phyloP scores from a whole-genome alignment of 139 green algal species.

The Picochlorum sp. region DNA sequence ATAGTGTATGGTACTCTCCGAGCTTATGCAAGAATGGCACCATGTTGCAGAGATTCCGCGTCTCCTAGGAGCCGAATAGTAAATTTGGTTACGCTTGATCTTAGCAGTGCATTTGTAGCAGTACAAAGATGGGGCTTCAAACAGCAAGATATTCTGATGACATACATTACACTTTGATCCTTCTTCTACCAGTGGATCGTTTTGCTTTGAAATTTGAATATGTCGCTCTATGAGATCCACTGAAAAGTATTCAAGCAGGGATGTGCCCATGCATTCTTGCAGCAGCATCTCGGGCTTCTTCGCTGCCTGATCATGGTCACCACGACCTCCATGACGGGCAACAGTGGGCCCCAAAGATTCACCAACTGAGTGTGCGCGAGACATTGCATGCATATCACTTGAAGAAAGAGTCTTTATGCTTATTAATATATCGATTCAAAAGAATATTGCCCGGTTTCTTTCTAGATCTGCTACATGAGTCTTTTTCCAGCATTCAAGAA shows the following conservation, averaged over 20 bases:
- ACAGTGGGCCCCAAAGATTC: too few relatives aligned
- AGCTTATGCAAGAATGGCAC: constrained; percentile 70
- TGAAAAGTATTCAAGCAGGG: constrained; percentile 83
- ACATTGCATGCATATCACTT: too few relatives aligned
- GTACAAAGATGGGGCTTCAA: constrained; percentile 91
- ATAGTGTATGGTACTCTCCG: constrained; percentile 15
- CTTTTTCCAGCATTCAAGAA: too few relatives aligned
- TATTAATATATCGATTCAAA: too few relatives aligned
- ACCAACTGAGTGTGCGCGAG: too few relatives aligned
- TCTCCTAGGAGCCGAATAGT: constrained; percentile 27
- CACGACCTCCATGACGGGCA: too few relatives aligned
- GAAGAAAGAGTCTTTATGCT: too few relatives aligned
- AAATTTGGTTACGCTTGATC: constrained; percentile 83
- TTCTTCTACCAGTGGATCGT: neutral
- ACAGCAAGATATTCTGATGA: constrained; percentile 64
- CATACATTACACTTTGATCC: constrained; percentile 71
- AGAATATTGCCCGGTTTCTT: too few relatives aligned
- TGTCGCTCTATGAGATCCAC: constrained; percentile 66
- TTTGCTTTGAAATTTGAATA: too few relatives aligned
- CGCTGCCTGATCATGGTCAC: too few relatives aligned
- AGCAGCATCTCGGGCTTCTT: too few relatives aligned
- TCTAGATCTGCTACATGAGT: too few relatives aligned
- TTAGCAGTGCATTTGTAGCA: constrained; percentile 75
- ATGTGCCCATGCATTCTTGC: constrained; percentile 77
- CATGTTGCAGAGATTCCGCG: constrained; percentile 50